Base-by-base conservation (phyloP, 2,329 filamentous ascomycete species). In the Exophiala xenobiotica region DNA sequence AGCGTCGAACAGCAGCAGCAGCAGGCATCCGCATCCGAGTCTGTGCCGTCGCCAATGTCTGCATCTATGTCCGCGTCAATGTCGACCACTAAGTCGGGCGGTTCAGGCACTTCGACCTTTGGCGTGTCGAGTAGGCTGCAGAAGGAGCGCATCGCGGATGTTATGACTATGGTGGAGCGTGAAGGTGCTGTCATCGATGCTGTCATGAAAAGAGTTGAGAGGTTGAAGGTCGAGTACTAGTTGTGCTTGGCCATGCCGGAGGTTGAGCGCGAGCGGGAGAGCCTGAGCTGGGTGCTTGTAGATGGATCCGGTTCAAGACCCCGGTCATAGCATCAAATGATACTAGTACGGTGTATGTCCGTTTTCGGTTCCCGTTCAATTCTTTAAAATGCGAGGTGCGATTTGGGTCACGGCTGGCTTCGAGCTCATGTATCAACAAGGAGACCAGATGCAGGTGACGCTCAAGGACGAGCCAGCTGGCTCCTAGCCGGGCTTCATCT, bases 91-190 rank as follows among this genome's bases (percentile, higher is more conserved):
- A 49, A 35, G 4, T 23, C 46, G 2, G 24, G 33, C 2, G 31
- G 14, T 12, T 43, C 39, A n/a, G 45, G 20, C 29, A 31, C 29
- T 35, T 14, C 42, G 5, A 29, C 37, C 6, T 49, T 56, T 6
- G 42, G 54, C 11, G 55, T 60, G 6, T 51, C 54, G 12, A 54
- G 51, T 38, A 49, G 70, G 46, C 59, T 77, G 20, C 74, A 76
- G 53, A 70, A 70, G 29, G 70, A 72, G 27, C 74, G 70, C 62
- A 65, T 77, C 41, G 65, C 67, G 2, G 72, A 77, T 61, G 74
- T 74, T 4, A 75, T 75, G 72, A 67, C 64, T 33, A 72, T 77
- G 72, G 71, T 78, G 40, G 74, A 77, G 52, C 65, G 74, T 67
- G 74, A 77, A 71, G 51, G 47, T 11, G 61, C 61, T 3, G 53